These are phyloP conservation scores for Dendrothele bispora DNA, from an alignment of 768 basidiomycete genomes.

Conservation along the genomic window DNA sequence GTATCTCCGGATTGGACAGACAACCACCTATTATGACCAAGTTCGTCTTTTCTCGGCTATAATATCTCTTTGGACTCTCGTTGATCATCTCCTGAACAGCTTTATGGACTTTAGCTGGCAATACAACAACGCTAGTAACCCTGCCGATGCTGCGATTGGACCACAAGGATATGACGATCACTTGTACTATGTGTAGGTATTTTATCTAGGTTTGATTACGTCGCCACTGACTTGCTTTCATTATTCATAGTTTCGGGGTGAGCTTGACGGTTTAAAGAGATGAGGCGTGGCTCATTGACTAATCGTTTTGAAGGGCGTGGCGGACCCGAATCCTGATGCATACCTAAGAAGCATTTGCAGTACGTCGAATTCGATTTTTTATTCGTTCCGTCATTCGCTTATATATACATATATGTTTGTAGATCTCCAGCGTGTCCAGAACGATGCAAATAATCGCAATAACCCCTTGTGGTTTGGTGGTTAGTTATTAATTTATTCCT, in stretches of 20 bases:
- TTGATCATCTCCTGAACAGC: constrained; percentile 31
- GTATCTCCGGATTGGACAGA: not conserved
- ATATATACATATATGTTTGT: too few relatives aligned
- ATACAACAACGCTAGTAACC: constrained; percentile 65
- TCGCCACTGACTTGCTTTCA: too few relatives aligned
- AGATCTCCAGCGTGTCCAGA: constrained; percentile 62
- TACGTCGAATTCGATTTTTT: constrained; percentile 34
- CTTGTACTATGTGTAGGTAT: too few relatives aligned
- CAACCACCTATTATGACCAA: constrained; percentile 31
- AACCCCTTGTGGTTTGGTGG: constrained; percentile 52
- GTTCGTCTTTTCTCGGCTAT: constrained; percentile 24
- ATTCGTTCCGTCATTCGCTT: not conserved
- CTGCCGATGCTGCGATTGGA: constrained; percentile 64
- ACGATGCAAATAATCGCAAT: constrained; percentile 43
- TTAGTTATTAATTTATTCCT: too few relatives aligned
- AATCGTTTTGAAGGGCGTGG: constrained; percentile 55
- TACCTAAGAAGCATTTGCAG: constrained; percentile 73
- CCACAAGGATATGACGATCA: constrained; percentile 80
- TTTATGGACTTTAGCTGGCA: constrained; percentile 88
- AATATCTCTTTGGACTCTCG: not conserved
- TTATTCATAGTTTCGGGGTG: constrained; percentile 71
- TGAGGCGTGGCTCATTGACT: constrained; percentile 8
- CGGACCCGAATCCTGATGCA: constrained; percentile 59
- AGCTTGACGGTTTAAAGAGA: constrained; percentile 8
- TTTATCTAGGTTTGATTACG: too few relatives aligned